Conservation (phyloP, 2,329 filamentous ascomycete genomes). For the Cladosporium halotolerans region DNA sequence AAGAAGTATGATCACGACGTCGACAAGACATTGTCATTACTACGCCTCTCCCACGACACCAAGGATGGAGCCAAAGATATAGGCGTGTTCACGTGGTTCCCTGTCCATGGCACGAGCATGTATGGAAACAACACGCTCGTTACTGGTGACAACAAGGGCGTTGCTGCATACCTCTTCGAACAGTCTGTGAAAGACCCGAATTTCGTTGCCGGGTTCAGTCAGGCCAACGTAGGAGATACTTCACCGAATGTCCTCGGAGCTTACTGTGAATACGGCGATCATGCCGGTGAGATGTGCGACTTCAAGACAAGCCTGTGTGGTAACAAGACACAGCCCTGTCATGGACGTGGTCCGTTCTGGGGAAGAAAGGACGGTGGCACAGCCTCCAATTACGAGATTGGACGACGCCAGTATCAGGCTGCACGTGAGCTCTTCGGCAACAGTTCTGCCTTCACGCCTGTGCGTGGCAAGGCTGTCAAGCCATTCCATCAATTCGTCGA, state of each 20-base stretch:
- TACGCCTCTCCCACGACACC: constrained; percentile 62
- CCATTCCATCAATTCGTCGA: constrained; percentile 82
- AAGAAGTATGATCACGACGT: constrained; percentile 58
- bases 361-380: constrained; percentile 57
- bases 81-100: constrained; percentile 83
- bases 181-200: constrained; percentile 51
- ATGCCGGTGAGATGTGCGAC: constrained; percentile 56
- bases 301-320: constrained; percentile 81
- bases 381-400: constrained; percentile 70
- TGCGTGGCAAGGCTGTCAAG: constrained; percentile 62
- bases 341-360: constrained; percentile 67
- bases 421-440: constrained; percentile 55
- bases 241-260: constrained; percentile 82
- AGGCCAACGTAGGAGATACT: constrained; percentile 86
- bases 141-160: constrained; percentile 94
- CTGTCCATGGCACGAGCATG: constrained; percentile 86
- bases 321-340: constrained; percentile 63
- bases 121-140: constrained; percentile 87
- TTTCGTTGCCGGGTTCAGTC: constrained; percentile 88
- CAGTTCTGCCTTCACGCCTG: constrained; percentile 36
- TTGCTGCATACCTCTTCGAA: constrained; percentile 81
- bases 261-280: constrained; percentile 78
- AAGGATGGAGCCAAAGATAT: constrained; percentile 68
- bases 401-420: constrained; percentile 61
- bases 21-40: constrained; percentile 73